phyloP scores from a whole-genome alignment of 1,139 yeast genomes.

The Protomyces gravidus region DNA sequence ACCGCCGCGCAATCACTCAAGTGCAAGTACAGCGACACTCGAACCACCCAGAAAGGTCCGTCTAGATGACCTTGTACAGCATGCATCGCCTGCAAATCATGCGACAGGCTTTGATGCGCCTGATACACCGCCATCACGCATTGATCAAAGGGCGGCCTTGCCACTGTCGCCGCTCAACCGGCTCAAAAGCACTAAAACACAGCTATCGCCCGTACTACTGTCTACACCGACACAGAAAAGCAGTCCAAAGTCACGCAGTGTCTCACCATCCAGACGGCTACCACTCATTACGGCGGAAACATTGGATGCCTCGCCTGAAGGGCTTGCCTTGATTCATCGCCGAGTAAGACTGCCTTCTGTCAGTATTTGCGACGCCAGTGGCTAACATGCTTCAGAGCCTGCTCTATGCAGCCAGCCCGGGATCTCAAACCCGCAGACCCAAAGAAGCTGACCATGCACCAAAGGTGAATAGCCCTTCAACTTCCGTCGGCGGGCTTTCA shows the following conservation, averaged over 20 bases:
- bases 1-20: not conserved
- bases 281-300: not conserved
- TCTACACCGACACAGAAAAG: not conserved
- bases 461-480: not conserved
- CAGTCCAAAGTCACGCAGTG: not conserved
- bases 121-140: not conserved
- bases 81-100: not conserved
- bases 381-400: not conserved
- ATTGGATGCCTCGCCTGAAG: not conserved
- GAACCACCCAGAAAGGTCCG: not conserved
- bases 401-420: not conserved
- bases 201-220: not conserved
- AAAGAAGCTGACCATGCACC: not conserved
- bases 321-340: not conserved
- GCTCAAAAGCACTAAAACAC: not conserved
- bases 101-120: not conserved
- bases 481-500: not conserved
- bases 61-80: not conserved
- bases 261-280: not conserved
- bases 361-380: not conserved
- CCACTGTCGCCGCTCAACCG: constrained; percentile 1
- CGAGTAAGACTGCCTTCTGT: not conserved
- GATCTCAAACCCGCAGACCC: not conserved
- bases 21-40: not conserved
- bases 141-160: not conserved